Conservation (phyloP, 768 basidiomycete genomes). For the Pulveroboletus sp. region DNA sequence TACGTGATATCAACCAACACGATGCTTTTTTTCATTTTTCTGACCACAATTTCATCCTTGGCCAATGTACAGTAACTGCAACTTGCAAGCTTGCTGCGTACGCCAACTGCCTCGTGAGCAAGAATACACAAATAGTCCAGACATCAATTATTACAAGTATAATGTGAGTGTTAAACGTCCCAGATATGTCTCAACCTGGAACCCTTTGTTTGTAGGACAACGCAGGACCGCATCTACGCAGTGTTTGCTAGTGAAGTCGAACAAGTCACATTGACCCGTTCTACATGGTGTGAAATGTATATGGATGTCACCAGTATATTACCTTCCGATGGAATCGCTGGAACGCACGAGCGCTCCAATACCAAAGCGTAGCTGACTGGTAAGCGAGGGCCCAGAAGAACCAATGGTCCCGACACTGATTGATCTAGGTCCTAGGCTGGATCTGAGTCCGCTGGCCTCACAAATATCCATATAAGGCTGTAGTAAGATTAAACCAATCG, state of each 20-base stretch:
- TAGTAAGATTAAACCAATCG: too few species aligned
- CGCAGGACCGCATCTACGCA: too few species aligned
- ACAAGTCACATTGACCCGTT: background rate
- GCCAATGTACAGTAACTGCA: conserved; percentile 1
- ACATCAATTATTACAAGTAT: background rate
- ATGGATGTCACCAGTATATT: background rate
- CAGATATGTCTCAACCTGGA: background rate
- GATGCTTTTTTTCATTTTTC: background rate
- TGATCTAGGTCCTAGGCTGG: background rate
- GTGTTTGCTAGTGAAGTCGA: background rate
- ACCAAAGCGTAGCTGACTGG: background rate
- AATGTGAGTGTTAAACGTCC: conserved; percentile 4
- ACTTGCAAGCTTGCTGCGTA: background rate
- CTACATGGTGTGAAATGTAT: background rate
- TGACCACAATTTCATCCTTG: background rate
- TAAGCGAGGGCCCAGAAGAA: conserved; percentile 1
- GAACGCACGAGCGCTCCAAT: background rate
- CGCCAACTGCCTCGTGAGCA: background rate
- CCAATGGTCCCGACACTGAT: conserved; percentile 1
- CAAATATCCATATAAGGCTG: conserved; percentile 8
- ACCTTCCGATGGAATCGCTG: background rate
- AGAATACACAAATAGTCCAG: background rate
- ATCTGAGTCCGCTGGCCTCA: conserved; percentile 2
- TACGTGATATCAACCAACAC: conserved; percentile 1
- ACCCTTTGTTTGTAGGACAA: background rate